phyloP scores from a whole-genome alignment of 352 stramenopile genomes.

The Globisporangium abappressorium region DNA sequence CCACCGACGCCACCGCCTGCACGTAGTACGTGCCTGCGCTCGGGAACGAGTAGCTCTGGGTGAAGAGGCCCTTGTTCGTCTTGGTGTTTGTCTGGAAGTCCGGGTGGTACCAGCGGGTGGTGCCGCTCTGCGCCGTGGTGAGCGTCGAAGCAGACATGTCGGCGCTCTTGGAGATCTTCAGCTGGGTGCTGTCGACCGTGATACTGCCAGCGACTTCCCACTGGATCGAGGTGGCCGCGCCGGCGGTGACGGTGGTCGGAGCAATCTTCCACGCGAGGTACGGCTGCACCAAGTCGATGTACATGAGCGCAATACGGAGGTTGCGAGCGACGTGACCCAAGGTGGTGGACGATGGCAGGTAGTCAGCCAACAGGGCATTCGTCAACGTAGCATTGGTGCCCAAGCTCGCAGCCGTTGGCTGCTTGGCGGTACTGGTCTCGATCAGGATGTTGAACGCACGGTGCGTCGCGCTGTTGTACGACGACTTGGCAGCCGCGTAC shows the following conservation, averaged over 20 bases:
- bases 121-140: constrained; percentile 36
- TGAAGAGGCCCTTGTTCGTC: constrained; percentile 55
- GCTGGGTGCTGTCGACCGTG: constrained; percentile 54
- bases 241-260: constrained; percentile 16
- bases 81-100: constrained; percentile 31
- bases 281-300: constrained; percentile 92
- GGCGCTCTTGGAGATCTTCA: constrained; percentile 41
- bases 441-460: constrained; percentile 94
- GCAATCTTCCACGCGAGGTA: constrained; percentile 73
- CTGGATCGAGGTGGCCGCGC: constrained; percentile 24
- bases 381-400: constrained; percentile 58
- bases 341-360: constrained; percentile 31
- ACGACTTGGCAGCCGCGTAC: constrained; percentile 83
- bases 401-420: constrained; percentile 56
- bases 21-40: constrained; percentile 50
- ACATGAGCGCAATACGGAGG: constrained; percentile 87
- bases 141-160: constrained; percentile 24
- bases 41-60: constrained; percentile 33
- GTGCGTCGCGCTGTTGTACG: constrained; percentile 89
- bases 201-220: constrained; percentile 63
- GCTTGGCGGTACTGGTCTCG: constrained; percentile 90
- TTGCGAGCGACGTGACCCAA: constrained; percentile 94
- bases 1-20: constrained; percentile 52
- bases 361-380: constrained; percentile 44
- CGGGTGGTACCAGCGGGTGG: constrained; percentile 64